Evolutionary conservation across 306 rosid species (phyloP).

Genomic region (Lathyrus oleraceus): DNA sequence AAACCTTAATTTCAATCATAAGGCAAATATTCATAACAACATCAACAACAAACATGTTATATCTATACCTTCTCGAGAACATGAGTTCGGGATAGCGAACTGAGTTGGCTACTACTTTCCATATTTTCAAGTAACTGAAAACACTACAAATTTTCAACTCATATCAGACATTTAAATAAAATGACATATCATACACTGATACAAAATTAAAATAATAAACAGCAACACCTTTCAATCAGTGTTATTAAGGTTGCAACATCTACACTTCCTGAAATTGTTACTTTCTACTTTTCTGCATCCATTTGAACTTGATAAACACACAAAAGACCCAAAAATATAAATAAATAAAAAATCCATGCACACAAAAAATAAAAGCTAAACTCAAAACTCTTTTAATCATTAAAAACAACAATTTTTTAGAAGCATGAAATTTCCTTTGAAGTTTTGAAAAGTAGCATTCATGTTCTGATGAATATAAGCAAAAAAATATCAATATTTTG

Average conservation of each 20-base stretch:
- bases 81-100: constrained; percentile 47
- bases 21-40: background rate
- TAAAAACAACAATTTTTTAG: no score
- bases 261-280: no score
- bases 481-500: no score
- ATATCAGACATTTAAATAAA: constrained; percentile 31
- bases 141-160: constrained; percentile 51
- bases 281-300: no score
- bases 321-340: no score
- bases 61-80: constrained; percentile 56
- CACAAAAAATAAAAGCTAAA: no score
- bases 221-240: background rate
- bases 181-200: constrained; percentile 1
- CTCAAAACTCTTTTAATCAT: no score
- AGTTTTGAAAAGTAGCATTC: no score
- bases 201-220: background rate
- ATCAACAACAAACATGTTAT: constrained; percentile 17
- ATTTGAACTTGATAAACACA: no score
- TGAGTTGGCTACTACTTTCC: constrained; percentile 76
- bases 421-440: no score
- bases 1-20: constrained; percentile 10
- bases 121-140: constrained; percentile 75
- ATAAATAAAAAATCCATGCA: no score
- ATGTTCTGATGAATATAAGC: no score
- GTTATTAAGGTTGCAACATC: background rate